Evolutionary conservation across 2,329 filamentous ascomycete genomes (phyloP).

Genomic region (Neocucurbitaria cava): DNA sequence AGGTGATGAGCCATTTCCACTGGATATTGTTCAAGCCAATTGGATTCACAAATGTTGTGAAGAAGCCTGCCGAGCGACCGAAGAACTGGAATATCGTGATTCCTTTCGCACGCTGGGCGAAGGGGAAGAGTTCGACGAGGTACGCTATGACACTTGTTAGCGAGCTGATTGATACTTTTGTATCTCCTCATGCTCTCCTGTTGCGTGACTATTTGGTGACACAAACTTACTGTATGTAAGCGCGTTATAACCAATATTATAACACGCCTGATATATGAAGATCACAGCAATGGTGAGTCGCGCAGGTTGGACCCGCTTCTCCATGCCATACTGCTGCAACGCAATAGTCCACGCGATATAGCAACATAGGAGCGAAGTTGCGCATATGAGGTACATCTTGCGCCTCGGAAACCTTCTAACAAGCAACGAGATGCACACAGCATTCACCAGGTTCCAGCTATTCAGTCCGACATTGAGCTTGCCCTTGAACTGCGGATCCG

Average conservation of each 20-base stretch:
- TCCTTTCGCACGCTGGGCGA: conserved; percentile 57
- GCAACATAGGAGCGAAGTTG: conserved; percentile 37
- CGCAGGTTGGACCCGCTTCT: conserved; percentile 46
- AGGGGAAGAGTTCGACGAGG: conserved; percentile 57
- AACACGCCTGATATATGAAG: conserved; percentile 59
- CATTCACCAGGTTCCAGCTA: conserved; percentile 64
- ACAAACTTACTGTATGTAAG: conserved; percentile 61
- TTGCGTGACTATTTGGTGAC: neutral
- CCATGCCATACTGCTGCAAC: conserved; percentile 57
- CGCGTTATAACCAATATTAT: conserved; percentile 70
- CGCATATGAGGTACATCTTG: conserved; percentile 59
- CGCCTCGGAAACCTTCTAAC: conserved; percentile 63
- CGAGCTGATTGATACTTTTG: neutral
- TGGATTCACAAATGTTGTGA: conserved; percentile 67
- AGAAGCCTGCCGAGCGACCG: conserved; percentile 66
- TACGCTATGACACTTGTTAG: conserved; percentile 51
- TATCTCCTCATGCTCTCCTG: neutral
- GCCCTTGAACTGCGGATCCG: conserved; percentile 41
- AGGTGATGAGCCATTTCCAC: conserved; percentile 71
- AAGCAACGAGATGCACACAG: conserved; percentile 61
- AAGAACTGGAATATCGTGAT: conserved; percentile 66
- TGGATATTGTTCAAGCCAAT: conserved; percentile 67
- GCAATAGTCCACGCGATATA: conserved; percentile 51
- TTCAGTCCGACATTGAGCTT: conserved; percentile 63
- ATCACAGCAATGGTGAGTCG: conserved; percentile 55